Evolutionary conservation across 2,329 filamentous ascomycete species (phyloP).

Genomic region (Sphaerostilbella broomeana): DNA sequence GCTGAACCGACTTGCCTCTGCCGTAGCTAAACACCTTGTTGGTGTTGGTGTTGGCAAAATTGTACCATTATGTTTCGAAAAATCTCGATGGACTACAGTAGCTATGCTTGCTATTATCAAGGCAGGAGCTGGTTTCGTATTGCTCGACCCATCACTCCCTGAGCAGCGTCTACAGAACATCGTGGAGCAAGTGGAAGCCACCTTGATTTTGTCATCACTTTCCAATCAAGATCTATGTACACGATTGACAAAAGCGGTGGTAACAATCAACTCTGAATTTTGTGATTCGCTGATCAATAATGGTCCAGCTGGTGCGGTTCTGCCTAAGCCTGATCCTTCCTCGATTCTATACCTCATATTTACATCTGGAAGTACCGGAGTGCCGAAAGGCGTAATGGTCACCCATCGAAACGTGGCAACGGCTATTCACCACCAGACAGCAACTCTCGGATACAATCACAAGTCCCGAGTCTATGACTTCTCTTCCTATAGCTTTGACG

Average conservation of each 20-base stretch:
- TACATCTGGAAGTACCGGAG: slow-evolving; percentile 44
- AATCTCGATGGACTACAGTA: slow-evolving; percentile 18
- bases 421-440: slow-evolving; percentile 2
- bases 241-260: too few species aligned
- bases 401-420: slow-evolving; percentile 3
- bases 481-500: slow-evolving; percentile 18
- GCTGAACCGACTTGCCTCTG: slow-evolving; percentile 12
- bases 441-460: not conserved
- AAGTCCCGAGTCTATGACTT: slow-evolving; percentile 15
- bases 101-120: slow-evolving; percentile 22
- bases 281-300: too few species aligned
- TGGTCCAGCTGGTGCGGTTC: not conserved
- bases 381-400: slow-evolving; percentile 40
- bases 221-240: too few species aligned
- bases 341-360: slow-evolving; percentile 35
- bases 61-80: slow-evolving; percentile 25
- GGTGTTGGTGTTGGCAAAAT: slow-evolving; percentile 24
- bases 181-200: not conserved
- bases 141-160: slow-evolving; percentile 8
- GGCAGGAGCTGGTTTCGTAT: slow-evolving; percentile 22
- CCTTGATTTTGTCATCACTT: too few species aligned
- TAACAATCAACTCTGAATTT: too few species aligned
- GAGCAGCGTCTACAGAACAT: not conserved
- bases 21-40: slow-evolving; percentile 1
- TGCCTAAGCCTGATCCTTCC: not conserved